Percentiles rank a stretch among this genome's conserved stretches.
phyloP scores from a whole-genome alignment of 768 basidiomycete genomes.

The Pleurotus eryngii region DNA sequence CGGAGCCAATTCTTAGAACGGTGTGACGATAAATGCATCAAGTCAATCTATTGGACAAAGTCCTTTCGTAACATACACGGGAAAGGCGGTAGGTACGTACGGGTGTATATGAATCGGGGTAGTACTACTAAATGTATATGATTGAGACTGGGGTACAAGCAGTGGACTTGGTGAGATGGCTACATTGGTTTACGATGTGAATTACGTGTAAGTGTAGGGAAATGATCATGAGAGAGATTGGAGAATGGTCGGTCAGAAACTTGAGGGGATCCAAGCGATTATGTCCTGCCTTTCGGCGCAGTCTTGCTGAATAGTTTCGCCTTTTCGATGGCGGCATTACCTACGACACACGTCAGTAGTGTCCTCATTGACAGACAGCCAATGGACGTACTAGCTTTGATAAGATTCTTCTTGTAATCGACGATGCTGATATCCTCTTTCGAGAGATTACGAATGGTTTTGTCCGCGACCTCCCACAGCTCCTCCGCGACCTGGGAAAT shows the following conservation, averaged over 20 bases:
- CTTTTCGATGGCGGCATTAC: conserved; percentile 85
- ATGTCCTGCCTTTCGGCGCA: conserved; percentile 66
- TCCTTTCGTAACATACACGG: too few species aligned
- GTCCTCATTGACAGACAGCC: too few species aligned
- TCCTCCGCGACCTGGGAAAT: conserved; percentile 98
- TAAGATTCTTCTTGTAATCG: conserved; percentile 88
- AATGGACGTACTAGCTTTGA: conserved; percentile 65
- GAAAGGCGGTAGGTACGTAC: too few species aligned
- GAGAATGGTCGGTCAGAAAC: neutral
- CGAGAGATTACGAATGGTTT: conserved; percentile 89
- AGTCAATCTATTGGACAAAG: too few species aligned
- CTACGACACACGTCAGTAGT: conserved; percentile 29
- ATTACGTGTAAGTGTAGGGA: neutral
- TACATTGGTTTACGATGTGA: neutral
- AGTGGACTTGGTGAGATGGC: neutral
- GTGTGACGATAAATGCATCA: too few species aligned
- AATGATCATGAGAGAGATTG: neutral
- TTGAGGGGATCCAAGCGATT: conserved; percentile 13
- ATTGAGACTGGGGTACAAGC: neutral
- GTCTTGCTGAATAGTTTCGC: conserved; percentile 91
- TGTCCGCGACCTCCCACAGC: conserved; percentile 97
- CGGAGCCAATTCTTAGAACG: too few species aligned
- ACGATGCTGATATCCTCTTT: conserved; percentile 88
- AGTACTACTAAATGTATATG: too few species aligned
- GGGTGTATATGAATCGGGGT: too few species aligned